Conservation (phyloP, 768 basidiomycete genomes). For the Tricholoma flavovirens region DNA sequence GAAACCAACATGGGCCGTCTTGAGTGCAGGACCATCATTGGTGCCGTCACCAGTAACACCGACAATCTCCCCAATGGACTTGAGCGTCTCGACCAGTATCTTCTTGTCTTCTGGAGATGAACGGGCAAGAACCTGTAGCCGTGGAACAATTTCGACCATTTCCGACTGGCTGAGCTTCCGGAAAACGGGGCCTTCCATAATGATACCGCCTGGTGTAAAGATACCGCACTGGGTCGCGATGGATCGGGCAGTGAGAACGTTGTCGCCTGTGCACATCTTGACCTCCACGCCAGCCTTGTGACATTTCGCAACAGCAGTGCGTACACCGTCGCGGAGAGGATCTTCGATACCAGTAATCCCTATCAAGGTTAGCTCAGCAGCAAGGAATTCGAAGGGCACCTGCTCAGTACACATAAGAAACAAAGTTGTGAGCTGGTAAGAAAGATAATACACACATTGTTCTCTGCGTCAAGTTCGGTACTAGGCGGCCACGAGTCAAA, state of each 20-base stretch:
- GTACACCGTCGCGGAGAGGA: conserved; percentile 86
- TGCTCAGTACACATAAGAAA: conserved; percentile 21
- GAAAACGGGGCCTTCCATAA: conserved; percentile 98
- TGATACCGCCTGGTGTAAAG: conserved; percentile 86
- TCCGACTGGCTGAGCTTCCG: conserved; percentile 66
- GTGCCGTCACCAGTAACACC: conserved; percentile 98
- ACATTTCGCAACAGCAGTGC: conserved; percentile 83
- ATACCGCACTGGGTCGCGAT: conserved; percentile 97
- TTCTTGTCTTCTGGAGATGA: conserved; percentile 98
- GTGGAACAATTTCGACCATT: conserved; percentile 78
- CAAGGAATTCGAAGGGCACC: conserved; percentile 67
- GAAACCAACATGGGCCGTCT: conserved; percentile 94
- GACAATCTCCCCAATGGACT: conserved; percentile 81
- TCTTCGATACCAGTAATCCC: conserved; percentile 95
- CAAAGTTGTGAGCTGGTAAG: conserved; percentile 1
- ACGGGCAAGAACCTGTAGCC: conserved; percentile 93
- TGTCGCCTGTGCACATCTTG: conserved; percentile 99
- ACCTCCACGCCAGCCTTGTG: conserved; percentile 84
- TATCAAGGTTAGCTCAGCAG: conserved; percentile 73
- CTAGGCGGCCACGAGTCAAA: conserved; percentile 73
- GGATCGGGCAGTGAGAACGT: conserved; percentile 91
- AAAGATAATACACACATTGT: conserved; percentile 41
- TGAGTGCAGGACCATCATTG: conserved; percentile 95
- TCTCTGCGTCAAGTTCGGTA: conserved; percentile 30
- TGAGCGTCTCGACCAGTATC: conserved; percentile 83